A percentile compares a stretch with the other conserved stretches of the same genome.
These are phyloP conservation scores for Omphalotus guepiniiformis DNA, from an alignment of 768 basidiomycete species.

Conservation along the genomic window DNA sequence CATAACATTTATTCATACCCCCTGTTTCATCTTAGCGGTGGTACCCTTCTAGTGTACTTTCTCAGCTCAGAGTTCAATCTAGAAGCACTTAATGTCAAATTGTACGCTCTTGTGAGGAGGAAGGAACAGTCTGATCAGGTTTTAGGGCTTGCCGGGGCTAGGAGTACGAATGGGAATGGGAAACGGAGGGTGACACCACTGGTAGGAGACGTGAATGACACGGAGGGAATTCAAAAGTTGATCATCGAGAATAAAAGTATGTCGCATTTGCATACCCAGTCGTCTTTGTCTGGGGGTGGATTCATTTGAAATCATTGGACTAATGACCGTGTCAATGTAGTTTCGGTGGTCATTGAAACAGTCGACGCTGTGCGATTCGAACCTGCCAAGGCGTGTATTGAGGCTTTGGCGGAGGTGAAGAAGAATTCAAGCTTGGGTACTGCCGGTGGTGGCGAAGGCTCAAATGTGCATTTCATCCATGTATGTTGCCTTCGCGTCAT, in stretches of 20 bases:
- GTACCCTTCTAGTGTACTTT: slow-evolving; percentile 1
- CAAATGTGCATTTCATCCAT: slow-evolving; percentile 10
- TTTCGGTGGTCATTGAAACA: slow-evolving; percentile 8
- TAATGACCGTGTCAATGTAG: background rate
- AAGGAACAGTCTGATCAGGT: slow-evolving; percentile 8
- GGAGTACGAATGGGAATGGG: too few relatives aligned
- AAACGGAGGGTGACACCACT: slow-evolving; percentile 3
- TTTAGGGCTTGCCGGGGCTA: background rate
- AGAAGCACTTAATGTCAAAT: background rate
- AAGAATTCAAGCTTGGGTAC: background rate
- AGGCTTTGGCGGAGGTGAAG: slow-evolving; percentile 7
- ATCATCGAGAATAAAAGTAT: slow-evolving; percentile 1
- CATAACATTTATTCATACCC: background rate
- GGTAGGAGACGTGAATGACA: slow-evolving; percentile 3
- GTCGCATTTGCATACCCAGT: background rate
- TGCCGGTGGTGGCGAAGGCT: too few relatives aligned
- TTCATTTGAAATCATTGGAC: background rate
- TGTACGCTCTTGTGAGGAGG: slow-evolving; percentile 10
- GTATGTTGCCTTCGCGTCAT: slow-evolving; percentile 1
- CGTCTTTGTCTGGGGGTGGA: background rate
- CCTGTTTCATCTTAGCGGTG: background rate
- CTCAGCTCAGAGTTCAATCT: slow-evolving; percentile 5
- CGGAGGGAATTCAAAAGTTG: slow-evolving; percentile 2
- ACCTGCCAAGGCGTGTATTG: slow-evolving; percentile 8
- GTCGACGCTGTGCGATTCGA: slow-evolving; percentile 10